Base-by-base conservation (phyloP, 495 filamentous ascomycete genomes). In the Aspergillus incahuasiensis region DNA sequence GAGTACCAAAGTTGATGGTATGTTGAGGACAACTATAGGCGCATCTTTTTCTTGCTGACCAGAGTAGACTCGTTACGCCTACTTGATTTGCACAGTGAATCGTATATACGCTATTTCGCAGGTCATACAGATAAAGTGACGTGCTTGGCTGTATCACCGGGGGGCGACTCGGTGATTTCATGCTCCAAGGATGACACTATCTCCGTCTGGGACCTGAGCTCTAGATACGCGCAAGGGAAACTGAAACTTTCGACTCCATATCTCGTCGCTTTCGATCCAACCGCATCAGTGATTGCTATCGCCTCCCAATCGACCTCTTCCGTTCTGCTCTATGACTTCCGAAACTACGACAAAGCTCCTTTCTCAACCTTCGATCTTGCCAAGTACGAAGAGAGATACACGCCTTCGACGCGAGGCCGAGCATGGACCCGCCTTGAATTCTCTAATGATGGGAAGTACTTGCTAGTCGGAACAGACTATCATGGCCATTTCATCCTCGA, bases 21-120 rank as follows among this genome's bases (percentile, higher is more conserved):
- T 41, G 70, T 67, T 45, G n/a, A 18, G 11, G 35, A 19, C 16
- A 8, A 13, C 34, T 6, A 34, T 19, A 11, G 39, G 38, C 19
- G 40, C 34, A n/a, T n/a, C n/a, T n/a, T n/a, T n/a, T 19, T 7
- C 18, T 43, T 54, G 40, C 55, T 58, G 15, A 53, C 9, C 52
- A 43, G 20, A 16, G 6, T 49, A 77, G 86, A 97, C 68, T 88
- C 88, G 1, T 86, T 99, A 38, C 83, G 94, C 54, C 89, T 96
- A 68, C 84, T 99, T 38, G 89, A 90, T 8, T 89, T 92, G 6
- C 95, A 97, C 68, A 92, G 97, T 62, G 96, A 96, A 72, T 84
- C 83, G 25, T 99, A 92, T 65, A 83, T 97, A 54, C 87, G 95
- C 48, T 99, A 99, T 72, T 97, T 97, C 65, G 83, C 85, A 22